Conservation (phyloP, 2,329 filamentous ascomycete genomes). For the Neocucurbitaria cava region DNA sequence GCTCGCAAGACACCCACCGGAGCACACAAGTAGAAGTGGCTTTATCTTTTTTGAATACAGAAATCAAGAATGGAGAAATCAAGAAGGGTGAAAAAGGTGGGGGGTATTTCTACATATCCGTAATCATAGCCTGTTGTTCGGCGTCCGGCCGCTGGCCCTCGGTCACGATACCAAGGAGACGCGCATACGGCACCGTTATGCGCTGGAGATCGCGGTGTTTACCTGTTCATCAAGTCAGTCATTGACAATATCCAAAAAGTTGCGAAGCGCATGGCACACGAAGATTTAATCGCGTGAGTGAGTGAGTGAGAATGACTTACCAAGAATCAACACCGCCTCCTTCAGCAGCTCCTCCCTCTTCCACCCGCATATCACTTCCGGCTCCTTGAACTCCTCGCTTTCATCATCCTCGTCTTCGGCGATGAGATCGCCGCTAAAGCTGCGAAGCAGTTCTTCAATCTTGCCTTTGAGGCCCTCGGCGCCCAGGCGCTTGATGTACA, state of each 20-base stretch:
- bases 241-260: too few relatives aligned
- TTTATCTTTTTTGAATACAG: neutral
- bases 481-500: conserved; percentile 96
- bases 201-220: conserved; percentile 96
- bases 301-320: conserved; percentile 54
- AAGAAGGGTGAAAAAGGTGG: neutral
- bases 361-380: conserved; percentile 88
- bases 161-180: conserved; percentile 52
- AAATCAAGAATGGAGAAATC: neutral
- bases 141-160: conserved; percentile 35
- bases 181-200: conserved; percentile 92
- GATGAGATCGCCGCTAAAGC: conserved; percentile 74
- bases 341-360: conserved; percentile 84
- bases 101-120: conserved; percentile 38
- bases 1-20: too few relatives aligned
- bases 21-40: too few relatives aligned
- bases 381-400: conserved; percentile 58
- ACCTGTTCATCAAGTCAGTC: conserved; percentile 63
- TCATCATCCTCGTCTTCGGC: conserved; percentile 67
- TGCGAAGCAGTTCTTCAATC: conserved; percentile 89
- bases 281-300: too few relatives aligned
- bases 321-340: conserved; percentile 90
- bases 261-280: too few relatives aligned
- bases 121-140: conserved; percentile 47
- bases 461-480: conserved; percentile 87